Conservation (phyloP, 768 basidiomycete species). For the Russula abietina region DNA sequence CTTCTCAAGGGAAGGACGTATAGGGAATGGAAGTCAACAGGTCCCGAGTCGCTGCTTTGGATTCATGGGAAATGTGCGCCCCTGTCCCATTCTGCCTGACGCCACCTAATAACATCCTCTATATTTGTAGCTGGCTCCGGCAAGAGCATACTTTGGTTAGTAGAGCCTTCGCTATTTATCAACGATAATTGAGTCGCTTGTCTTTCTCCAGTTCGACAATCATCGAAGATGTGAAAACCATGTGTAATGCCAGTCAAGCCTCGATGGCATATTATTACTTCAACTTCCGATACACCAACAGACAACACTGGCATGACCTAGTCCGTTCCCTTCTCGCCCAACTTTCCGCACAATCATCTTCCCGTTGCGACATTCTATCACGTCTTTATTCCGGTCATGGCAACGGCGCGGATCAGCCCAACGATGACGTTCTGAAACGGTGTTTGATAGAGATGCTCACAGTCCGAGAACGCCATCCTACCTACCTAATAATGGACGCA, state of each 20-base stretch:
- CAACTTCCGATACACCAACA: background rate
- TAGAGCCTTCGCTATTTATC: background rate
- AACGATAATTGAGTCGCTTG: background rate
- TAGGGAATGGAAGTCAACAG: background rate
- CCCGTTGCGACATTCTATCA: background rate
- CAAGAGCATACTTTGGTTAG: constrained; percentile 10
- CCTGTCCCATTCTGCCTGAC: background rate
- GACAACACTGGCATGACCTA: background rate
- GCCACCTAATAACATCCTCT: background rate
- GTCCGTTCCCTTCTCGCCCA: constrained; percentile 8
- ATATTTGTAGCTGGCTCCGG: constrained; percentile 7
- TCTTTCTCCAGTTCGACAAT: background rate
- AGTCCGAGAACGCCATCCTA: background rate
- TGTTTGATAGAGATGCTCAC: constrained; percentile 1
- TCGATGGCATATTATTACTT: constrained; percentile 1
- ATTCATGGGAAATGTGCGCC: constrained; percentile 1
- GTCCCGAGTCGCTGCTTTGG: background rate
- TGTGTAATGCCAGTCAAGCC: background rate
- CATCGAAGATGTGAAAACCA: background rate
- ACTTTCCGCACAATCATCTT: background rate
- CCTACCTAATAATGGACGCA: background rate
- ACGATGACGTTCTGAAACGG: background rate
- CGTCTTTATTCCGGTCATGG: background rate
- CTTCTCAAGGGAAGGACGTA: background rate
- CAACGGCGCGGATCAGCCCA: background rate